Evolutionary conservation across 371 early-diverging fungal species (phyloP), one percentile per base, ranked within the genome.

Genomic region (Mortierella sp.): DNA sequence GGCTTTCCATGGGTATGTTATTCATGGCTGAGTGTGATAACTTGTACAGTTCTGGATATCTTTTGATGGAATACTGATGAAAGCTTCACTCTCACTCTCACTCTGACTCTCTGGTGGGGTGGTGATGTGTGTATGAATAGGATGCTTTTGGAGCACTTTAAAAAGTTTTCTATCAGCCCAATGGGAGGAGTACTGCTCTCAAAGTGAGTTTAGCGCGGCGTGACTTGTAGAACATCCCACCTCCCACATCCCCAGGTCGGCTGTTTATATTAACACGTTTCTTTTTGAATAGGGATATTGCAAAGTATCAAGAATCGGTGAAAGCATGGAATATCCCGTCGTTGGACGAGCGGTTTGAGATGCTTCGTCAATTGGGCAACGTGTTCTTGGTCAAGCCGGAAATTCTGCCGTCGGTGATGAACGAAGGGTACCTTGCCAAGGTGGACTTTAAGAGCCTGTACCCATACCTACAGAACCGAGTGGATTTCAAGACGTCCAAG

Each of bases 341-440:
- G 16, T 78, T 98, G 18, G 88, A 87, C 58, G 94, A 95, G 60
- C 86, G 94, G 31, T 97, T 96, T 80, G 92, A 93, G 55, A 89
- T 95, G 86, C 80, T 98, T n/a, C 91, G 94, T 60, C 94, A 97
- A 60, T 80, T 98, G 14, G 94, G 94, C 61, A 95, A 94, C 59
- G 86, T 98, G 13, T 96, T 93, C 71, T 81, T 95, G 43, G 96
- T 95, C 18, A 92, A 90, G 66, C 93, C 96, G n/a, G 94, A 95
- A 58, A 93, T 92, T 55, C 80, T 96, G 38, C 90, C 90, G 57
- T 90, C 94, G 2, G 87, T 96, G 24, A 74, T 97, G 42, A 90
- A 89, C 16, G 95, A 96, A 63, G 88, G 90, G 2, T 90, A 92
- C 58, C 83, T 98, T 41, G 91, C 91, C 21, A 86, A 91, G 49